Base-by-base conservation (phyloP, 2,329 filamentous ascomycete genomes). In the Trichoderma endophyticum region DNA sequence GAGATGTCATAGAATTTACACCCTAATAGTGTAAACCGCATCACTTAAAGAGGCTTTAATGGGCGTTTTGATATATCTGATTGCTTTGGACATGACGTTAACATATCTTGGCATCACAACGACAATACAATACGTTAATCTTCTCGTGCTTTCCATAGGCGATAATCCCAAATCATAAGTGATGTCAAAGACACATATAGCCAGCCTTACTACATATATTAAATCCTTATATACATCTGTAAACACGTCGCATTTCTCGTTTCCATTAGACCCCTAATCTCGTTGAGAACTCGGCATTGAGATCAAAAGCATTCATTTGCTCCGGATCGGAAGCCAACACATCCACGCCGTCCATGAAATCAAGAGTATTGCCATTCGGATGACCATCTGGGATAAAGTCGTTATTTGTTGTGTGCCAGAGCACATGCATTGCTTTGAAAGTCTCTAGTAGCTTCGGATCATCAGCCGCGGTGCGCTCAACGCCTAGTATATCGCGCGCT, bases 1-100 rank as follows among this genome's bases (percentile, higher is more conserved):
- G 61, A 7, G 74, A 75, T 36, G 72, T 77, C 4, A 62, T 70
- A 21, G 66, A 14, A 12, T 61, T 51, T 14, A 63, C 54, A 43
- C 72, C 72, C 7, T 74, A 15, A 67, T 54, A 28, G 2, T 21
- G 6, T 9, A 2, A n/a, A 36, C 3, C 28, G 1, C 14, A 12
- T 7, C 3, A 9, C 0, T 9, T 8, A 24, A 21, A 6, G 48
- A 24, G n/a, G 39, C 5, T 34, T 14, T 12, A 12, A 34, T 12
- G 4, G 11, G 32, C 5, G 3, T 12, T 39, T 39, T 39, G 6
- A 39, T 39, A 39, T 39, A 18, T 18, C 7, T 7, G 3, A 39
- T 39, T 39, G 12, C 36, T 56, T 26, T 18, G 14, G 14, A 7
- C 32, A 14, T 34, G 14, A 34, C 2, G 3, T 34, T 4, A 34